These are phyloP conservation scores for Dissophora ornata DNA, from an alignment of 192 early-diverging fungal genomes.

Conservation along the genomic window DNA sequence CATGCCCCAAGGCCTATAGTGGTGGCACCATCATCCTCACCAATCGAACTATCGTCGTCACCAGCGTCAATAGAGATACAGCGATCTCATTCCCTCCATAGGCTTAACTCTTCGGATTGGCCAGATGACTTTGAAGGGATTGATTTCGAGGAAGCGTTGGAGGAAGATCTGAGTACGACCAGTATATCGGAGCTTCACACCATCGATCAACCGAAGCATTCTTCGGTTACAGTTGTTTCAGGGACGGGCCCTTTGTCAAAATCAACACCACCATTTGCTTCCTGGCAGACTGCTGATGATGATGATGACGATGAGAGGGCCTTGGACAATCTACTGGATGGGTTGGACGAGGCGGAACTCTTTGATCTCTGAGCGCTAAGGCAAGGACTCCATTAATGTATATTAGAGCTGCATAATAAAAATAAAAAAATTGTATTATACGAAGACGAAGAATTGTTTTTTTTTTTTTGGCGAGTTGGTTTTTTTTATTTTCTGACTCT, in stretches of 20 bases:
- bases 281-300: neutral
- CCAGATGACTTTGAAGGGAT: conserved; percentile 16
- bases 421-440: no score
- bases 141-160: conserved; percentile 21
- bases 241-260: neutral
- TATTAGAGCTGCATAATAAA: no score
- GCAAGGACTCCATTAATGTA: no score
- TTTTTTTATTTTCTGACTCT: no score
- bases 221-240: neutral
- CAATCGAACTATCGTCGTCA: neutral
- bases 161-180: neutral
- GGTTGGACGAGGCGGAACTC: conserved; percentile 33
- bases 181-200: neutral
- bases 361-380: conserved; percentile 9
- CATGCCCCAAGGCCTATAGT: neutral
- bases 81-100: neutral
- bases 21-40: neutral
- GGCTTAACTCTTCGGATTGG: conserved; percentile 18
- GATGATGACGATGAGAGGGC: conserved; percentile 30
- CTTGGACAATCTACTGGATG: conserved; percentile 34
- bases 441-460: no score
- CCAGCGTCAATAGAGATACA: neutral
- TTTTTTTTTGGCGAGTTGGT: no score
- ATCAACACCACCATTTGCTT: neutral
- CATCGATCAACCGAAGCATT: neutral